Evolutionary conservation across 805 yeast species (phyloP), one percentile per base, ranked within the genome.

Genomic region (Myxozyma nipponensis): DNA sequence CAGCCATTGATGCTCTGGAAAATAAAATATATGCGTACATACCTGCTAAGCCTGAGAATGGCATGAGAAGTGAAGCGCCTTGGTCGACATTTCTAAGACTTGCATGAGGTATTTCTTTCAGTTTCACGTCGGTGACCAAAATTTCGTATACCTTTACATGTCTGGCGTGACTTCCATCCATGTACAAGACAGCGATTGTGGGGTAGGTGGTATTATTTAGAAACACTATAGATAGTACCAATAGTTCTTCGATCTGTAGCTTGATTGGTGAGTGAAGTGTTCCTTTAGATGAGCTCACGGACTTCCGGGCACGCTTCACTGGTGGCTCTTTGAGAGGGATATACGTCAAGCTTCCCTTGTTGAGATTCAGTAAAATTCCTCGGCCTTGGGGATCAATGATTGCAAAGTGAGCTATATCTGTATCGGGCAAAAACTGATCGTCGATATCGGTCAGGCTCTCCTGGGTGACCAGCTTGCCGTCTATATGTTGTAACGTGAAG

Each of bases 91-190:
- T 54, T 10, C 52, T 42, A n/a, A 47, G 44, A 7, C 50, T 49
- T 2, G 53, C 26, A 22, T 21, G 35, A 2, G 30, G 32, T 17
- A 48, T 32, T 25, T 52, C 53, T 13, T 41, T 35, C 18, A 52
- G 43, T 3, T 43, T 19, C 21, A 19, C 46, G 17, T 49, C 58
- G 19, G 24, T 22, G 17, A 32, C 39, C 5, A 19, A 24, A 30
- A 55, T 46, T 39, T 55, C 55, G 45, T 52, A 55, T 15, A 49
- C 44, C 24, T 49, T 54, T 42, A 55, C 54, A 37, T 54, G 59
- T 17, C 49, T 37, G 3, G 51, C 54, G 30, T 46, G 52, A 26
- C 36, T 37, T 2, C 58, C 52, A 34, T 55, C 59, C 9, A 58
- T 38, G 23, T 49, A 53, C 4, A 55, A 43, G 2, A 55, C 54